Conservation (phyloP, 192 early-diverging fungal genomes). For the Backusella macrospora region DNA sequence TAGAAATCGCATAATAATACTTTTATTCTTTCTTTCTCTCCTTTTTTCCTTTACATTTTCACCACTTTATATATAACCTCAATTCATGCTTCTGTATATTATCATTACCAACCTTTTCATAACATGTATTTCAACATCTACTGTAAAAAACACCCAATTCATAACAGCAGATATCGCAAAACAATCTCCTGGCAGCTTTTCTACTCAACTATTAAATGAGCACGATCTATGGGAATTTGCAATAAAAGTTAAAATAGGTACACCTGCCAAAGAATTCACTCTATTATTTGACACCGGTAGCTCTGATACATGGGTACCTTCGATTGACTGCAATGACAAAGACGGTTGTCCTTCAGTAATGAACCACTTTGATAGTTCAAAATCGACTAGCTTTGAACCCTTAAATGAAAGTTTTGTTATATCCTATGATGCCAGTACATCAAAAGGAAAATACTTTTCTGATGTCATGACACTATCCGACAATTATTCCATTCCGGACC, state of each 20-base stretch:
- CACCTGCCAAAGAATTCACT: constrained; percentile 29
- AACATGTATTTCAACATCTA: background rate
- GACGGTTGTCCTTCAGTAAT: constrained; percentile 9
- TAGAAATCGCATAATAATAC: background rate
- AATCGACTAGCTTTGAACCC: constrained; percentile 16
- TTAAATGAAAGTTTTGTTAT: constrained; percentile 1
- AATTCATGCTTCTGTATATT: background rate
- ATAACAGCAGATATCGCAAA: background rate
- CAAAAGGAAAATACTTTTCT: constrained; percentile 24
- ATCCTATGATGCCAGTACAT: constrained; percentile 21
- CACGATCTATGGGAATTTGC: constrained; percentile 24
- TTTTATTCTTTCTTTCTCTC: background rate
- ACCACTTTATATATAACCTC: background rate
- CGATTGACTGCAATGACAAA: constrained; percentile 1
- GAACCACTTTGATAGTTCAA: constrained; percentile 9
- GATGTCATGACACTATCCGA: constrained; percentile 17
- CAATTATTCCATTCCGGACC: background rate
- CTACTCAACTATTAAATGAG: constrained; percentile 22
- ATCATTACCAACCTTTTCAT: background rate
- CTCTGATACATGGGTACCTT: constrained; percentile 41
- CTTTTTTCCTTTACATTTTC: background rate
- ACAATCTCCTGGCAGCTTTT: background rate
- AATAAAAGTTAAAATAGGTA: constrained; percentile 33
- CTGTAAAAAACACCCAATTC: background rate
- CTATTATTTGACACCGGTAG: constrained; percentile 40